Conservation (phyloP, 805 yeast species). For the Wickerhamiella bombiphila region DNA sequence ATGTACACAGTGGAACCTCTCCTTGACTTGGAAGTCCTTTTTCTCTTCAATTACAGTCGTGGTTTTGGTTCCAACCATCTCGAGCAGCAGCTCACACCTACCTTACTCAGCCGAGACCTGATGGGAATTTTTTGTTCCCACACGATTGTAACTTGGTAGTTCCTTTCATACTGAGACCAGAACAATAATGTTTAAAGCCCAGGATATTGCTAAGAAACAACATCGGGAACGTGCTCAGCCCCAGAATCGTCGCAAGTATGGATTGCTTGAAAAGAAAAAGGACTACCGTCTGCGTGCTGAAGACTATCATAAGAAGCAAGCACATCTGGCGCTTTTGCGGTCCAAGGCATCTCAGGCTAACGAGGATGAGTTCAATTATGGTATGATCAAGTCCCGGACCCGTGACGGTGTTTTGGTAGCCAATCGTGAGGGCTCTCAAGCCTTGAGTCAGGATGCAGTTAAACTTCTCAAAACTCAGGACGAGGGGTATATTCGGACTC, state of each 20-base stretch:
- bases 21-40: too few relatives aligned
- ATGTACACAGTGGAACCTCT: too few relatives aligned
- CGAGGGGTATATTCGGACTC: slow-evolving; percentile 64
- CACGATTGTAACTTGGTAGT: too few relatives aligned
- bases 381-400: slow-evolving; percentile 69
- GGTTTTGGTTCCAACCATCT: too few relatives aligned
- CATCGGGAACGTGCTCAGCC: slow-evolving; percentile 91
- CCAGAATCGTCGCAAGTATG: slow-evolving; percentile 52
- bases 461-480: slow-evolving; percentile 83
- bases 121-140: too few relatives aligned
- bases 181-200: slow-evolving; percentile 29
- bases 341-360: slow-evolving; percentile 60
- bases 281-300: slow-evolving; percentile 59
- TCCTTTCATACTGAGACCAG: too few relatives aligned
- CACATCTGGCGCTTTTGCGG: slow-evolving; percentile 51
- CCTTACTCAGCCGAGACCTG: too few relatives aligned
- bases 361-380: slow-evolving; percentile 94
- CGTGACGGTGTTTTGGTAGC: slow-evolving; percentile 53
- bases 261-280: slow-evolving; percentile 85
- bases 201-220: slow-evolving; percentile 89
- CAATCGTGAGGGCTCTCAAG: slow-evolving; percentile 28
- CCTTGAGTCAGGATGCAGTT: slow-evolving; percentile 57
- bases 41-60: too few relatives aligned
- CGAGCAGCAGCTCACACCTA: too few relatives aligned
- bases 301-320: slow-evolving; percentile 46